A percentile compares a stretch with the other conserved stretches of the same genome.
These are phyloP conservation scores for Melampsora americana DNA, from an alignment of 1,284 basidiomycete genomes.

Conservation along the genomic window DNA sequence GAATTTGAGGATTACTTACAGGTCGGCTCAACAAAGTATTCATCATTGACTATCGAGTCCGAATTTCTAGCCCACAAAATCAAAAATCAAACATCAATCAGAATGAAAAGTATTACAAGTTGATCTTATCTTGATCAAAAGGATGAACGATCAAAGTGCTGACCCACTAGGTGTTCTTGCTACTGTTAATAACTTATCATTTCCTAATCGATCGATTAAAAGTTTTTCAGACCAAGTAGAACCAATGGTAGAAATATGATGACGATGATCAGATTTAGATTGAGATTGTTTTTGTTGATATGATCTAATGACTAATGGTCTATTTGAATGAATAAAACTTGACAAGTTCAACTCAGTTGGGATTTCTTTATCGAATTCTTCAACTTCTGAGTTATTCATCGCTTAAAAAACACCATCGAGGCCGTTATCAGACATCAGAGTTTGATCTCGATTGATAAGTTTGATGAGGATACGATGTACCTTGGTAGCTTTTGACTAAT, in stretches of 20 bases:
- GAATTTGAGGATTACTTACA: conserved; percentile 4
- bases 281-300: conserved; percentile 36
- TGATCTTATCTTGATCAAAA: conserved; percentile 22
- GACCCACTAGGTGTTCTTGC: conserved; percentile 81
- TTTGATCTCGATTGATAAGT: background rate
- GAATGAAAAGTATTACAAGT: background rate
- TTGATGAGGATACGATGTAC: background rate
- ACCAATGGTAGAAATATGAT: conserved; percentile 34
- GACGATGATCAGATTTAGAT: conserved; percentile 58
- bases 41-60: conserved; percentile 55
- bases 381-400: conserved; percentile 64
- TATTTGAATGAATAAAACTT: conserved; percentile 67
- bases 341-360: conserved; percentile 72
- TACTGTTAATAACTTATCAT: conserved; percentile 64
- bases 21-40: conserved; percentile 73
- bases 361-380: conserved; percentile 59
- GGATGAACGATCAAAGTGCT: conserved; percentile 46
- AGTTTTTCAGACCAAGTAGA: conserved; percentile 45
- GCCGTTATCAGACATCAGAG: background rate
- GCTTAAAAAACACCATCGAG: conserved; percentile 56
- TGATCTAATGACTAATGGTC: conserved; percentile 64
- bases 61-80: conserved; percentile 55
- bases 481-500: conserved; percentile 30
- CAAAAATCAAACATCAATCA: background rate
- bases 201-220: conserved; percentile 62